Conservation (phyloP, 108 stramenopile genomes). For the Cyclostephanos tholiformis region DNA sequence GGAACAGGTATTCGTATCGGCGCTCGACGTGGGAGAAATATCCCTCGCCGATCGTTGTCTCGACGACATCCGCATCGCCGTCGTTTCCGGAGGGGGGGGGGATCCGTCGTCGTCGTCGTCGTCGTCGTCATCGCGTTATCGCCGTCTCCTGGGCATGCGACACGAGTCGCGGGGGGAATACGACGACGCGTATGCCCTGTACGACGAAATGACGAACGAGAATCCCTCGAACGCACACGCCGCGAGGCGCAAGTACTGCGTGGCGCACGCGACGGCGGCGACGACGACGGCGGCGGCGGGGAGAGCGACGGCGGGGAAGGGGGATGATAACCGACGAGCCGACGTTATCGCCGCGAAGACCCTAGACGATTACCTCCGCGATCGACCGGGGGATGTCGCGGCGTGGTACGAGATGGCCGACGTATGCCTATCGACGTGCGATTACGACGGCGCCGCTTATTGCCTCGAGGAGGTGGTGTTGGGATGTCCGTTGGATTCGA, state of each 20-base stretch:
- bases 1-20: constrained; percentile 73
- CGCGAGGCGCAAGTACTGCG: constrained; percentile 78
- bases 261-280: constrained; percentile 62
- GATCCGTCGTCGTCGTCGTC: constrained; percentile 19
- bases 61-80: constrained; percentile 22
- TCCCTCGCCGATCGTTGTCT: constrained; percentile 55
- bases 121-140: constrained; percentile 60
- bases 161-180: constrained; percentile 67
- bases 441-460: constrained; percentile 75
- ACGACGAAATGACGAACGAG: constrained; percentile 64
- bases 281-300: constrained; percentile 6
- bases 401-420: constrained; percentile 83
- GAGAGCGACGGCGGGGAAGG: constrained; percentile 11
- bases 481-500: constrained; percentile 72
- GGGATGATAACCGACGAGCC: constrained; percentile 1
- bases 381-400: constrained; percentile 62
- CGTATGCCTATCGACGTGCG: constrained; percentile 58
- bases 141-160: constrained; percentile 68
- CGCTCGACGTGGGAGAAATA: constrained; percentile 60
- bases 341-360: constrained; percentile 48
- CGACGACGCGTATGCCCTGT: constrained; percentile 58
- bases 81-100: constrained; percentile 2
- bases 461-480: constrained; percentile 83
- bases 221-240: constrained; percentile 84
- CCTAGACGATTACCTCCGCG: constrained; percentile 67